Base-by-base conservation (phyloP, 768 basidiomycete genomes). In the Strobilomyces confusus region DNA sequence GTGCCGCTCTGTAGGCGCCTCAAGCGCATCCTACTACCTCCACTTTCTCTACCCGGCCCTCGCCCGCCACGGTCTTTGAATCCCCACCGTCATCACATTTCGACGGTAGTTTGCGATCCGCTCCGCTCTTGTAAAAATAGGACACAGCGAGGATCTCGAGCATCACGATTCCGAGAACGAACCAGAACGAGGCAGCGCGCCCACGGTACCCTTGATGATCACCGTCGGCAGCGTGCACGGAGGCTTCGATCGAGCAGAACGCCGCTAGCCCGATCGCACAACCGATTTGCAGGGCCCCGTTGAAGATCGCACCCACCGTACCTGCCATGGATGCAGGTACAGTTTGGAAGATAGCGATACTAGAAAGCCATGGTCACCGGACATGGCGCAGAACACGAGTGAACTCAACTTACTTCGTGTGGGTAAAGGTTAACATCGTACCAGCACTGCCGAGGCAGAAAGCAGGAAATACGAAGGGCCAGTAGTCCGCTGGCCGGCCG, bases 301-400 rank as follows among this genome's bases (percentile, higher is more conserved):
- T 80, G 70, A 80, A 80, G 37, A 83, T 76, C 15, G 81, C 82
- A 19, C 79, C 79, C 15, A 81, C 73, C 5, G 76, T 78, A 37
- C 82, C 81, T 5, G 79, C 72, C 60, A 78, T 75, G n/a, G 71
- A 69, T 9, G 76, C 53, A 6, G 80, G 80, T 5, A 73, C 74
- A 34, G 73, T 73, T 53, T 71, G 73, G 65, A 83, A 75, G 37
- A 82, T 72, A 14, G 79, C 78, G 43, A 82, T 77, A 58, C 77
- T 81, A 48, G 3, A 17, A 43, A 49, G 44, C 2, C 23, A 32
- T 44, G 6, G 41, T 36, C 30, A 23, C 58, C 14, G 50, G 34
- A 12, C 48, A 14, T 15, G 22, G 46, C 4, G 19, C 20, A 49
- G 22, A 38, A 14, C 12, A 9, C 3, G 38, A 33, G 22, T 23